Percentiles rank a stretch among this genome's conserved stretches.
Conservation (phyloP, 495 filamentous ascomycete genomes). For the Articulospora tetracladia region DNA sequence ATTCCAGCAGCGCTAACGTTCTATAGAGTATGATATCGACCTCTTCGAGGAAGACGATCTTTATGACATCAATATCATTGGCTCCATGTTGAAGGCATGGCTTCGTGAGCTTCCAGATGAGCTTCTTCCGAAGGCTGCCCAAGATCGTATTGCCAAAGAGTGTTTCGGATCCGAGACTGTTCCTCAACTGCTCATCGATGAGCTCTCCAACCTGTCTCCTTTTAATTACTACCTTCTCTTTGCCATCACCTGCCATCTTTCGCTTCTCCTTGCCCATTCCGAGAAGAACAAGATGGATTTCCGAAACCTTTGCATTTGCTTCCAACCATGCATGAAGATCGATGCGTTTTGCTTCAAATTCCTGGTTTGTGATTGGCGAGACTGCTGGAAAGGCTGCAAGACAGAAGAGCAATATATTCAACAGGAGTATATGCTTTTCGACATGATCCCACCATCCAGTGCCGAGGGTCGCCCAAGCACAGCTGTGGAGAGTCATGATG, state of each 20-base stretch:
- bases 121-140: conserved; percentile 75
- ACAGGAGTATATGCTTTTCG: conserved; percentile 64
- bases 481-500: conserved; percentile 37
- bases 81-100: conserved; percentile 90
- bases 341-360: conserved; percentile 89
- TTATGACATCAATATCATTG: conserved; percentile 91
- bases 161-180: conserved; percentile 71
- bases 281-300: conserved; percentile 96
- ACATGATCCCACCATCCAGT: conserved; percentile 27
- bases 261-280: conserved; percentile 76
- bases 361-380: conserved; percentile 84
- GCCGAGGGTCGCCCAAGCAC: conserved; percentile 22
- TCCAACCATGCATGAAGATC: conserved; percentile 91
- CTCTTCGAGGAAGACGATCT: conserved; percentile 79
- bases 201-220: conserved; percentile 83
- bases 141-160: conserved; percentile 68
- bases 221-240: conserved; percentile 96
- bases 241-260: conserved; percentile 90
- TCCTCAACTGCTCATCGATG: conserved; percentile 78
- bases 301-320: conserved; percentile 87
- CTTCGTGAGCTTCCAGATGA: conserved; percentile 90
- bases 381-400: conserved; percentile 93
- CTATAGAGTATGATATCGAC: conserved; percentile 72
- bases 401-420: conserved; percentile 78
- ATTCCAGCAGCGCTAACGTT: conserved; percentile 25